Conservation (phyloP, 495 filamentous ascomycete species). For the Chaetomium cochliodes region DNA sequence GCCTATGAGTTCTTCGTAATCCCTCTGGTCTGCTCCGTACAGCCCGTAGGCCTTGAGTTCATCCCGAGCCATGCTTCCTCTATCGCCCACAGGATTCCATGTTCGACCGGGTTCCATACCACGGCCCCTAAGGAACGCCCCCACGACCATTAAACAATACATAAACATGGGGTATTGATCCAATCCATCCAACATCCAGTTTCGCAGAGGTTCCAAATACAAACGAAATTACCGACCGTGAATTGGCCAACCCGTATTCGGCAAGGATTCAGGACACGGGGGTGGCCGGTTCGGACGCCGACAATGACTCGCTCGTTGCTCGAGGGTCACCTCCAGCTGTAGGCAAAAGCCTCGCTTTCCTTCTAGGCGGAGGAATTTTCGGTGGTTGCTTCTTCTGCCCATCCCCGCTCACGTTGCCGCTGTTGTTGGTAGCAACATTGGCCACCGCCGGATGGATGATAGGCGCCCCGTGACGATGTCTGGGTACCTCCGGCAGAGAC, state of each 20-base stretch:
- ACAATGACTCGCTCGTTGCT: conserved; percentile 12
- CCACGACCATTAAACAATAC: neutral
- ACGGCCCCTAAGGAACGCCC: neutral
- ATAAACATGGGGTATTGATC: neutral
- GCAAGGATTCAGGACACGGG: conserved; percentile 18
- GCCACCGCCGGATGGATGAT: conserved; percentile 35
- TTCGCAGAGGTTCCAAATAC: neutral
- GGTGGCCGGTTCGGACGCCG: conserved; percentile 17
- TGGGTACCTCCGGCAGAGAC: conserved; percentile 48
- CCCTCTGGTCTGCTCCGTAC: neutral
- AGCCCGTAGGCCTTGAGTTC: neutral
- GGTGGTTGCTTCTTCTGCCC: conserved; percentile 53
- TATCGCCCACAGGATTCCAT: neutral
- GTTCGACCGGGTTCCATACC: neutral
- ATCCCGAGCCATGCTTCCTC: neutral
- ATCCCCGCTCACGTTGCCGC: conserved; percentile 10
- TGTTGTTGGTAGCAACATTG: conserved; percentile 27
- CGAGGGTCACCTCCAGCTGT: conserved; percentile 14
- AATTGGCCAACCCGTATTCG: neutral
- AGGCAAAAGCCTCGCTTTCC: conserved; percentile 44
- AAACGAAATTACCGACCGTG: neutral
- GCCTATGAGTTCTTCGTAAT: conserved; percentile 1
- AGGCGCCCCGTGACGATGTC: conserved; percentile 49
- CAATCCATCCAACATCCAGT: neutral
- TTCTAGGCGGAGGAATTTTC: conserved; percentile 54